Percentiles rank a stretch among this genome's conserved stretches.
Evolutionary conservation across 2,329 filamentous ascomycete genomes (phyloP).

Genomic region (Aspergillus calidoustus): DNA sequence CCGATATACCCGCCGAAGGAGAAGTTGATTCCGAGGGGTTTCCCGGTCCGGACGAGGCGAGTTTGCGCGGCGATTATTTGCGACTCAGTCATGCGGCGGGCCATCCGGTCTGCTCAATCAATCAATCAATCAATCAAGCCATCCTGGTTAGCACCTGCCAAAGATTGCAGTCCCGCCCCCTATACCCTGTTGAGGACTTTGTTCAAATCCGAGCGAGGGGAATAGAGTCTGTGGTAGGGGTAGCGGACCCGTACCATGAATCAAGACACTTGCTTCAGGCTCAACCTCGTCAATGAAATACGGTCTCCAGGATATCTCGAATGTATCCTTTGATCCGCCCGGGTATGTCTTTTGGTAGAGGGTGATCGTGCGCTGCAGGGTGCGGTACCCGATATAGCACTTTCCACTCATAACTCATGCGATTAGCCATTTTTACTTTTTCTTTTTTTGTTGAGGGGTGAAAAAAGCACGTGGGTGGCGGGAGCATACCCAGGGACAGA

Average conservation of each 20-base stretch:
- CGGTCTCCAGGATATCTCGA: constrained; percentile 42
- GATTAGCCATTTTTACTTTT: no score
- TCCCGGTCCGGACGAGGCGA: constrained; percentile 23
- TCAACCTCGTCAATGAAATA: constrained; percentile 42
- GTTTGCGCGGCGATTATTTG: constrained; percentile 24
- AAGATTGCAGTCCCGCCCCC: neutral
- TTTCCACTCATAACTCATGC: constrained; percentile 7
- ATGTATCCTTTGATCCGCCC: constrained; percentile 39
- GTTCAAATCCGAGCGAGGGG: neutral
- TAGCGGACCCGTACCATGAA: constrained; percentile 10
- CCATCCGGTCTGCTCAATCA: constrained; percentile 25
- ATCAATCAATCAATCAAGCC: neutral
- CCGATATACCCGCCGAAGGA: constrained; percentile 27
- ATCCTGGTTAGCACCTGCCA: neutral
- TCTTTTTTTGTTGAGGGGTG: no score
- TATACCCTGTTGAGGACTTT: no score
- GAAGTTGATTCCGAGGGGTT: constrained; percentile 21
- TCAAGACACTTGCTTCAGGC: constrained; percentile 19
- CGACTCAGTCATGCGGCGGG: constrained; percentile 19
- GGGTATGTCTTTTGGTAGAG: constrained; percentile 49
- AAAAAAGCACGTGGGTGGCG: neutral
- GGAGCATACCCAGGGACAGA: constrained; percentile 10
- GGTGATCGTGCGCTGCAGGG: constrained; percentile 43
- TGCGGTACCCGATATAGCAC: constrained; percentile 50
- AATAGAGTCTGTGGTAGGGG: neutral